Percentiles rank a stretch among this genome's conserved stretches.
phyloP scores from a whole-genome alignment of 306 rosid species.

The Herpetospermum pedunculosum region DNA sequence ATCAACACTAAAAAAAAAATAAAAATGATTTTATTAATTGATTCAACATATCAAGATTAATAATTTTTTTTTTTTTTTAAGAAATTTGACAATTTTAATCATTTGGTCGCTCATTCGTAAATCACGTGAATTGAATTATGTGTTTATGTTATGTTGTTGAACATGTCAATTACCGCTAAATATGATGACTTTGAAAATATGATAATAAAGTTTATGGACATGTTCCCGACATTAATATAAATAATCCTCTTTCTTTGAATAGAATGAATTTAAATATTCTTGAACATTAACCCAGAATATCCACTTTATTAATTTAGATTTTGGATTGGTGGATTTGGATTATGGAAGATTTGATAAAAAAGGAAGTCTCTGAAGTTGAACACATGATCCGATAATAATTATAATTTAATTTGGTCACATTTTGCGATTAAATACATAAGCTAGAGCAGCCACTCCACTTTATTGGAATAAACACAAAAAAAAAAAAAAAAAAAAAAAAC shows the following conservation, averaged over 20 bases:
- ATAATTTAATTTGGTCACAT: neutral
- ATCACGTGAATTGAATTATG: too few species aligned
- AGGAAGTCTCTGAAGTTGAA: neutral
- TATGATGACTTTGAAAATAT: too few species aligned
- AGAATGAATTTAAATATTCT: neutral
- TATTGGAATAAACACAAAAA: conserved; percentile 1
- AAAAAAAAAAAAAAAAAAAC: neutral
- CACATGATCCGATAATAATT: neutral
- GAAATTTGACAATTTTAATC: too few species aligned
- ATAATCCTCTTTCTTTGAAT: neutral
- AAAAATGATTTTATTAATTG: neutral
- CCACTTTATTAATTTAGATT: neutral
- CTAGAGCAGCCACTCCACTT: conserved; percentile 2
- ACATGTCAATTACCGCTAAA: too few species aligned
- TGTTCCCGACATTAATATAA: neutral
- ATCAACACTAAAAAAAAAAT: neutral
- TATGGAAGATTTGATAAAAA: neutral
- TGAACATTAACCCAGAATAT: neutral
- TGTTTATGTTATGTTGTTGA: too few species aligned
- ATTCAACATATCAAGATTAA: neutral
- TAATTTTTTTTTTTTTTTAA: too few species aligned
- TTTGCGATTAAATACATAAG: neutral
- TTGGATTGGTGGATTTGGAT: neutral
- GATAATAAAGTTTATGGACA: neutral
- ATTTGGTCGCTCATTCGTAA: too few species aligned